Base-by-base conservation (phyloP, 1,139 yeast species). In the Torulaspora globosa region DNA sequence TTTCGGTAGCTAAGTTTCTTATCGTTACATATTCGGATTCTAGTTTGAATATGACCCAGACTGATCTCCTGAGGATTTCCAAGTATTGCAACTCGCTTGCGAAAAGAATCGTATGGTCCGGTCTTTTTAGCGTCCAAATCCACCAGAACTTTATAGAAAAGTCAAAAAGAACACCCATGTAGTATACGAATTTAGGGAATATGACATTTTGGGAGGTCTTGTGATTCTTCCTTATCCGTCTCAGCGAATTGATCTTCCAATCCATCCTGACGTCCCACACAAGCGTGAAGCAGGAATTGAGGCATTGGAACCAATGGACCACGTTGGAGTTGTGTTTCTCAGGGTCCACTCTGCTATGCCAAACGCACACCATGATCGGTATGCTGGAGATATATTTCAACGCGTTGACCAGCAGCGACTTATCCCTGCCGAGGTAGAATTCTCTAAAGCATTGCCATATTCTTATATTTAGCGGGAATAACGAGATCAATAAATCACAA, bases 201-300 rank as follows among this genome's bases (percentile, higher is more conserved):
- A 60, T 69, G 68, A 59, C 66, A 48, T 56, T 63, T 50, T 53
- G 24, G 60, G 50, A 9, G 26, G 41, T 49, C 45, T 57, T 51
- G 23, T 40, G 38, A 18, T 35, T 41, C 23, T 41, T 19, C 35
- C 59, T 54, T 27, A 60, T 46, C 21, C 71, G 73, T 53, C 79
- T 73, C 3, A 84, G 52, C 3, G 58, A 55, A n/a, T 76, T 75
- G 39, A 88, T 73, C 39, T 82, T 81, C 98, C 98, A 92, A 69
- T 92, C 98, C 75, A 80, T 79, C 43, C 76, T 75, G 18, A 90
- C 68, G 65, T 92, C 98, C 98, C 98, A 92, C 44, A 80, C 69
- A 53, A 86, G 85, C 15, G 95, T 78, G 63, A 85, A 92, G 0
- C 79, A 59, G 0, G 97, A 84, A 62, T 85, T 88, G 37, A 86